Percentiles rank a stretch among this genome's conserved stretches.
Evolutionary conservation across 176 grass and related monocot genomes (phyloP).

Genomic region (Themeda triandra): DNA sequence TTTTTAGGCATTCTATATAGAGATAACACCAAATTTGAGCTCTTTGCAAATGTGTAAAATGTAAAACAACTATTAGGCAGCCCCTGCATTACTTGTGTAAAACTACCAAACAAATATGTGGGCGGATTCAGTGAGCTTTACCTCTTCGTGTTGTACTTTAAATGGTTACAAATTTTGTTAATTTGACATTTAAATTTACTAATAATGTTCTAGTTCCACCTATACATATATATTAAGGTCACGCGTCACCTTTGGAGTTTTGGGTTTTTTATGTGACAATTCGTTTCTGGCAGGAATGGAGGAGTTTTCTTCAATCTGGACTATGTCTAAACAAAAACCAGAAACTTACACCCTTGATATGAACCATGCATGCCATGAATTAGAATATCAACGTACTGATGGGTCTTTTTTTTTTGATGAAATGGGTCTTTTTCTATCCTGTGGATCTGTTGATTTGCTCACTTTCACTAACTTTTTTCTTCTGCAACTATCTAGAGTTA

Average conservation of each 20-base stretch:
- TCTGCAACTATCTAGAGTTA: background rate
- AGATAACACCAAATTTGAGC: conserved; percentile 7
- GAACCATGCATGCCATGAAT: background rate
- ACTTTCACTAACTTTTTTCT: background rate
- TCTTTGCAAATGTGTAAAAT: background rate
- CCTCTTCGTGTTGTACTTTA: background rate
- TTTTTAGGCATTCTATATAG: background rate
- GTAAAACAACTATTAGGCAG: conserved; percentile 1
- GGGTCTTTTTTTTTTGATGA: no score
- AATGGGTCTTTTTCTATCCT: background rate
- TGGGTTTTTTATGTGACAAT: background rate
- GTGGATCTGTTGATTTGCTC: background rate
- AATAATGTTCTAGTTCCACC: background rate
- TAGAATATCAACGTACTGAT: background rate
- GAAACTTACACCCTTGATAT: background rate
- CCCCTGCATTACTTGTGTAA: background rate
- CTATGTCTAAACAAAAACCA: background rate
- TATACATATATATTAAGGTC: background rate
- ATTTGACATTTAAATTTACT: background rate
- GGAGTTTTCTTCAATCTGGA: background rate
- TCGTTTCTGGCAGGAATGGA: background rate
- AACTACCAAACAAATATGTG: background rate
- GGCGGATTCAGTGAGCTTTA: background rate
- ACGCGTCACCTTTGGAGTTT: background rate
- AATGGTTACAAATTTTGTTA: background rate